Base-by-base conservation (phyloP, 2,329 filamentous ascomycete species). In the Pestalotiopsis sp. region DNA sequence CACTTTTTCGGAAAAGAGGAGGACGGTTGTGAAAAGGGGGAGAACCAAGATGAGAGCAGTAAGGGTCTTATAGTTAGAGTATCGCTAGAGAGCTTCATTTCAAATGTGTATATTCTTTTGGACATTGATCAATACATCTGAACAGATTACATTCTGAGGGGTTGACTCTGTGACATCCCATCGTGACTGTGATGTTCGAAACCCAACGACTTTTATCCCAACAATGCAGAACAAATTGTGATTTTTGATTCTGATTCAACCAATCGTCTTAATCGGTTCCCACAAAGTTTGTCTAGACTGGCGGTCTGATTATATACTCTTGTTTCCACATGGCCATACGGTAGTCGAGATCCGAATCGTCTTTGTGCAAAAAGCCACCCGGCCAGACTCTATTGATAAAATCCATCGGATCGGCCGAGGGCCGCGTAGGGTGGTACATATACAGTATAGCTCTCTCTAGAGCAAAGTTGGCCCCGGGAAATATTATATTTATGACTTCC, bases 41-140 rank as follows among this genome's bases (percentile, higher is more conserved):
- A 20, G 17, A 9, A 52, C 20, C 45, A 52, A 52, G 45, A 52
- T 23, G 5, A n/a, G 45, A n/a, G n/a, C 45, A 52, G 6, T 9
- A n/a, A 6, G n/a, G n/a, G n/a, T 17, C 11, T 52, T 23, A 52
- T 6, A 52, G 45, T n/a, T 41, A 17, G 7, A 20, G 45, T 27
- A 63, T 39, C 6, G 61, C 39, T 20, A 36, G 49, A 36, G 49
- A 64, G 39, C 36, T 36, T 39, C 5, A 64, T 39, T 52, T 64
- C 36, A 64, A 12, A 14, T 64, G 61, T 64, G 49, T 52, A 64
- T 64, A 64, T 52, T 52, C 45, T 52, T 23, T 52, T 52, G 45
- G 7, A n/a, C 17, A n/a, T 52, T 52, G 20, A 52, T 36, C 31
- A 36, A 36, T 36, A 36, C 6, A 36, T 9, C 31, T 36, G 31